Evolutionary conservation across 305 asterid genomes (phyloP).

Genomic region (Fraxinus ornus): DNA sequence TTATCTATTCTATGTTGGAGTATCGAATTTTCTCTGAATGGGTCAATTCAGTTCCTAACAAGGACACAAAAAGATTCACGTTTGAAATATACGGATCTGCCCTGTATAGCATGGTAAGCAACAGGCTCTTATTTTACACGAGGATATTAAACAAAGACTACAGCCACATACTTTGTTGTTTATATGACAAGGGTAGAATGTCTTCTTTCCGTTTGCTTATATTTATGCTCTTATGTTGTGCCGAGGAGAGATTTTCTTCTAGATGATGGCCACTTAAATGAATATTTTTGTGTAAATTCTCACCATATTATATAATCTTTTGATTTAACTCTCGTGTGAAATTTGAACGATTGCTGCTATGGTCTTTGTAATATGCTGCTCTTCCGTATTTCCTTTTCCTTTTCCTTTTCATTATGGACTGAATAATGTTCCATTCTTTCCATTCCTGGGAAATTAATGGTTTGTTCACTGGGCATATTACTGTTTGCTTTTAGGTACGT

Average conservation of each 20-base stretch:
- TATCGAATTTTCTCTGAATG: background rate
- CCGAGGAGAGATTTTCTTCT: background rate
- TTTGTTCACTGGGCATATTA: background rate
- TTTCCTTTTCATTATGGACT: background rate
- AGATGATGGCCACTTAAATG: background rate
- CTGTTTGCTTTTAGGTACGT: background rate
- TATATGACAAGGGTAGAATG: background rate
- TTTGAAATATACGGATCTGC: background rate
- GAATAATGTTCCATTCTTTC: background rate
- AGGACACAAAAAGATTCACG: no score
- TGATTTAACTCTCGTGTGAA: background rate
- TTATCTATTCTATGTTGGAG: background rate
- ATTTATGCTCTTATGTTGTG: background rate
- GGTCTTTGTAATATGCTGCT: background rate
- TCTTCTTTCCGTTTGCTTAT: background rate
- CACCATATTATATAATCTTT: background rate
- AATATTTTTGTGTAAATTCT: background rate
- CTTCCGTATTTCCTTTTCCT: background rate
- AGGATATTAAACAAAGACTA: background rate
- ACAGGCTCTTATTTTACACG: background rate
- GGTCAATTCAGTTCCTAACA: background rate
- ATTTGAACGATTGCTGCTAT: background rate
- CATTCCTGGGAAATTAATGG: background rate
- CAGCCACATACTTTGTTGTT: background rate
- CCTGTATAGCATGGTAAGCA: background rate